A percentile compares a stretch with the other conserved stretches of the same genome.
These are phyloP conservation scores for Mallotus repandus DNA, from an alignment of 441 rosid genomes.

Conservation along the genomic window DNA sequence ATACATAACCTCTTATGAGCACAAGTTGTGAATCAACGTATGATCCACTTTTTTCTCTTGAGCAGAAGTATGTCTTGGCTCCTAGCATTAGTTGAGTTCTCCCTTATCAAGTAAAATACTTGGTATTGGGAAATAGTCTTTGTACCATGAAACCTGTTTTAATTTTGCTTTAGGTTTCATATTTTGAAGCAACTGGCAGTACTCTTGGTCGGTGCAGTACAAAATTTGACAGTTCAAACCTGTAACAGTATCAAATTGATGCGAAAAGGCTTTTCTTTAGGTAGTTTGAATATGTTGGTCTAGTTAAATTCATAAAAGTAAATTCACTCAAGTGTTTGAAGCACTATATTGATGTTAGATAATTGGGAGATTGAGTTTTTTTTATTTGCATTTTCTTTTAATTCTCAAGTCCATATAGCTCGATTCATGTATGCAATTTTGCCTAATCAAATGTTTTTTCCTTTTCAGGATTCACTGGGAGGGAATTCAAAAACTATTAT, in stretches of 20 bases:
- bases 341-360: neutral
- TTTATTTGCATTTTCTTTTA: neutral
- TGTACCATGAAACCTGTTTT: too few relatives aligned
- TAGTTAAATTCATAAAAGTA: neutral
- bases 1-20: neutral
- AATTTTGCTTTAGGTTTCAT: neutral
- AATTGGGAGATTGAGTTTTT: neutral
- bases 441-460: constrained; percentile 14
- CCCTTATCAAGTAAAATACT: neutral
- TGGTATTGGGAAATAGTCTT: neutral
- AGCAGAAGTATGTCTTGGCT: neutral
- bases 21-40: neutral
- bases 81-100: neutral
- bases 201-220: neutral
- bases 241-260: neutral
- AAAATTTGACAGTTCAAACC: neutral
- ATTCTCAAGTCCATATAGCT: neutral
- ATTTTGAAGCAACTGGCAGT: neutral
- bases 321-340: neutral
- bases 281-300: neutral
- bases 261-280: neutral
- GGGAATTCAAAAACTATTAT: constrained; percentile 95
- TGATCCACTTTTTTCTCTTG: neutral
- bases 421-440: constrained; percentile 4
- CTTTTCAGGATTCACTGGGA: constrained; percentile 89